phyloP scores from a whole-genome alignment of 2,329 filamentous ascomycete species.

The Alternaria incomplexa region DNA sequence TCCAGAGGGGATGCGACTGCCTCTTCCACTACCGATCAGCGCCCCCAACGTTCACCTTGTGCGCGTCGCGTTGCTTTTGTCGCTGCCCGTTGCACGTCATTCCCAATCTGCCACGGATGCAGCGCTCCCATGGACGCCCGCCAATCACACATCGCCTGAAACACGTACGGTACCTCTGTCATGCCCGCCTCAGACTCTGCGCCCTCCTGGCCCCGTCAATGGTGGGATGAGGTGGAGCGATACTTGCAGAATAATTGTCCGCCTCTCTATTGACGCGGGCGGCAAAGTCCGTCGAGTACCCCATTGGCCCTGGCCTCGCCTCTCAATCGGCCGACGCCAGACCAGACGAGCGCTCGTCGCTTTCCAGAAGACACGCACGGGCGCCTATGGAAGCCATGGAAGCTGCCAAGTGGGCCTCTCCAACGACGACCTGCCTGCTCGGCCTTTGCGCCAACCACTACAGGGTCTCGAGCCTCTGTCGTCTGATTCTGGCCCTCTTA shows the following conservation, averaged over 20 bases:
- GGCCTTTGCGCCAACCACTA: slow-evolving; percentile 26
- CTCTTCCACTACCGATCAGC: neutral
- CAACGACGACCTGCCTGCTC: slow-evolving; percentile 8
- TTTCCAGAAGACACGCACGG: slow-evolving; percentile 32
- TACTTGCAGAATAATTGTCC: slow-evolving; percentile 1
- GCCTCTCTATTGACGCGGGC: slow-evolving; percentile 3
- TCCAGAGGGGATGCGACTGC: slow-evolving; percentile 11
- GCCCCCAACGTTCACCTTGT: neutral
- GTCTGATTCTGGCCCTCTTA: slow-evolving; percentile 3
- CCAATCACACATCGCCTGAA: neutral
- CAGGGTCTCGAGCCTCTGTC: slow-evolving; percentile 23
- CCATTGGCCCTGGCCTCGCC: slow-evolving; percentile 6
- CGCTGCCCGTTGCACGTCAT: slow-evolving; percentile 15
- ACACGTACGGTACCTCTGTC: slow-evolving; percentile 13
- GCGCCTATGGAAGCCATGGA: slow-evolving; percentile 14
- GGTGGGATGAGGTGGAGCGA: slow-evolving; percentile 10
- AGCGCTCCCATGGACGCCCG: neutral
- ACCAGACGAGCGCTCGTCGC: slow-evolving; percentile 4
- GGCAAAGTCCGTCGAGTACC: slow-evolving; percentile 12
- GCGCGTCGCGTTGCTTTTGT: neutral
- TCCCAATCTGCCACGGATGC: slow-evolving; percentile 9
- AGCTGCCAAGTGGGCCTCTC: slow-evolving; percentile 14
- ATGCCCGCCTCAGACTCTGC: slow-evolving; percentile 25
- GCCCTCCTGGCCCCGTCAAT: neutral
- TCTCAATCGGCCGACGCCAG: slow-evolving; percentile 18